These are phyloP conservation scores for Penicillium sp. DNA, from an alignment of 2,329 filamentous ascomycete species.

Conservation along the genomic window DNA sequence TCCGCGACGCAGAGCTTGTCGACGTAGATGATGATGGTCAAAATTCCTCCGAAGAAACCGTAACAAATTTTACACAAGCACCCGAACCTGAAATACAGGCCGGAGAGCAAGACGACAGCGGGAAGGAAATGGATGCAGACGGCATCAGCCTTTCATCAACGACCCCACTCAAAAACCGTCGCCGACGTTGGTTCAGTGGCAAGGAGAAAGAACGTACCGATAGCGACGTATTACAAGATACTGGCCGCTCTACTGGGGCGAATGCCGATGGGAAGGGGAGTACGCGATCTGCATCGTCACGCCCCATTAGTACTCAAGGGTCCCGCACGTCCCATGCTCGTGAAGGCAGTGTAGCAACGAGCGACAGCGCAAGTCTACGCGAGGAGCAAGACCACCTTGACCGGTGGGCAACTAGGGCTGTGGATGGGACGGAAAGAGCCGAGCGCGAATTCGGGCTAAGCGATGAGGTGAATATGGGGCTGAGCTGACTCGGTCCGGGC, in stretches of 20 bases:
- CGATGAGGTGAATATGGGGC: constrained; percentile 79
- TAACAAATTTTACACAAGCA: constrained; percentile 33
- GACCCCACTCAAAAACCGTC: constrained; percentile 30
- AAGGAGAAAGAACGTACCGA: constrained; percentile 31
- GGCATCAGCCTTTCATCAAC: constrained; percentile 29
- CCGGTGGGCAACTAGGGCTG: constrained; percentile 56
- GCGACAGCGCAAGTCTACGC: constrained; percentile 35
- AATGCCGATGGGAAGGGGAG: constrained; percentile 11
- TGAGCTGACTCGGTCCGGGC: constrained; percentile 58
- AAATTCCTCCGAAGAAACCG: constrained; percentile 44
- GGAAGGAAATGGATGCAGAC: constrained; percentile 21
- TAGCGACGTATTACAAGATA: constrained; percentile 21
- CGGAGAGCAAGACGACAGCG: constrained; percentile 12
- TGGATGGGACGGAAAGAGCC: constrained; percentile 51
- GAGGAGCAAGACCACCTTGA: constrained; percentile 51
- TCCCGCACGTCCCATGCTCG: constrained; percentile 28
- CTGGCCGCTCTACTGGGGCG: constrained; percentile 16
- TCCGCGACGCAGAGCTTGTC: constrained; percentile 90
- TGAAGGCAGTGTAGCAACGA: constrained; percentile 28
- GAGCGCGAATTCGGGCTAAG: constrained; percentile 70
- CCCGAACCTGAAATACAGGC: constrained; percentile 11
- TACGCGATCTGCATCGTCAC: constrained; percentile 21
- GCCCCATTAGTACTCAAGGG: constrained; percentile 32
- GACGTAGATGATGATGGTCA: constrained; percentile 59
- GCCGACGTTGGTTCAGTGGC: constrained; percentile 42